Base-by-base conservation (phyloP, 345 rosid species). In the Ricinus communis region DNA sequence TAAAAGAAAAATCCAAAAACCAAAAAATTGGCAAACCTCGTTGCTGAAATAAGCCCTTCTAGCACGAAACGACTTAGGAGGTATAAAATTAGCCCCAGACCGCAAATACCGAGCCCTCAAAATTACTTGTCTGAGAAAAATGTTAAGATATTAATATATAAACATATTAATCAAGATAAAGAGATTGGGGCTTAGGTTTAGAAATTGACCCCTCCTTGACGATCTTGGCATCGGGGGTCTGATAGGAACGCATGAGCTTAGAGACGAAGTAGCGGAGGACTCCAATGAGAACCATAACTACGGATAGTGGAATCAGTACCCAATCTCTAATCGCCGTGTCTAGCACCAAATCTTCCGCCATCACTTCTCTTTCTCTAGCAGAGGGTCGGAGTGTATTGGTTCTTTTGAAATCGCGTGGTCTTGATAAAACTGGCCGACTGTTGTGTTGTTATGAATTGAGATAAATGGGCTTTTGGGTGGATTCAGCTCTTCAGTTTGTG, bases 301-400 rank as follows among this genome's bases (percentile, higher is more conserved):
- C 87, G 0, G 99, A 91, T 11, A 95, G 81, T 25, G 97, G 99
- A 28, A 95, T 95, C 73, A 94, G 76, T 33, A 94, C 97, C 97
- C 97, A 94, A 14, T 92, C 93, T 82, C 97, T 89, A 56, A 94
- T 94, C 71, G 99, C 99, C 54, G 96, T 91, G 72, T 94, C 99
- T 1, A 92, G 87, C 52, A 94, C 99, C 67, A 94, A 83, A 80
- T 94, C 97, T 80, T 88, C 99, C 78, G 94, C 98, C 99, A 95
- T 95, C 45, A 70, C 65, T 81, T 65, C n/a, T 19, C 1, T 45
- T 1, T 58, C 9, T 11, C 5, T 11, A 19, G 49, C 18, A n/a
- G n/a, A n/a, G n/a, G n/a, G n/a, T n/a, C n/a, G n/a, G n/a, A n/a
- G n/a, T n/a, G n/a, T n/a, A n/a, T n/a, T n/a, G n/a, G n/a, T 30